Evolutionary conservation across 1,284 basidiomycete species (phyloP), one percentile per base, ranked within the genome.

Genomic region (Gymnopus androsaceus): DNA sequence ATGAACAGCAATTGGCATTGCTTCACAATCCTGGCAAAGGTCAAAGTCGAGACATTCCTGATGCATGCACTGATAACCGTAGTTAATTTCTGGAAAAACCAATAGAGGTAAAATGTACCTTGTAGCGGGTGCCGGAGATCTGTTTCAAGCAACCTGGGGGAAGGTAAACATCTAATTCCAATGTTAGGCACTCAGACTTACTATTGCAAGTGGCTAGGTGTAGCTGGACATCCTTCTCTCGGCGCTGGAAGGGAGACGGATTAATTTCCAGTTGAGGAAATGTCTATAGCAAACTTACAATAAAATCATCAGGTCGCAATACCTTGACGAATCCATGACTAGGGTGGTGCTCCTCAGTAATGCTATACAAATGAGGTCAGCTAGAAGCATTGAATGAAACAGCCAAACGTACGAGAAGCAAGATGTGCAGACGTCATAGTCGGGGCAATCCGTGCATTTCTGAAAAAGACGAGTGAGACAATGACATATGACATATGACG

Each of bases 41-140:
- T 95, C 93, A 63, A 87, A 94, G 71, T 95, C 91, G 1, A 81
- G 80, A 70, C 94, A 95, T 15, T 78, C 72, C 15, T 85, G 80
- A 69, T 94, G 88, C 83, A 90, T 84, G 72, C 93, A 95, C 87
- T 92, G 61, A 4, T 47, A 14, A 55, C 37, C 12, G 44, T n/a
- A 21, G 46, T 59, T 66, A 40, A 62, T 56, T 46, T 41, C 12
- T 19, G 41, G 25, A 42, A 41, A 21, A 5, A 40, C 12, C 11
- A 57, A 14, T 48, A 40, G 5, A 46, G 25, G 23, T 12, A 42
- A 59, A 51, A 55, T 66, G 42, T 40, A 84, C 85, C 79, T 94
- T 94, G 72, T 84, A 92, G 21, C 91, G 82, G 33, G 79, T 66
- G 2, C 90, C 90, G 28, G 64, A 64, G 56, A 94, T 88, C 4